Conservation (phyloP, 2,329 filamentous ascomycete genomes). For the Juglanconis sp. region DNA sequence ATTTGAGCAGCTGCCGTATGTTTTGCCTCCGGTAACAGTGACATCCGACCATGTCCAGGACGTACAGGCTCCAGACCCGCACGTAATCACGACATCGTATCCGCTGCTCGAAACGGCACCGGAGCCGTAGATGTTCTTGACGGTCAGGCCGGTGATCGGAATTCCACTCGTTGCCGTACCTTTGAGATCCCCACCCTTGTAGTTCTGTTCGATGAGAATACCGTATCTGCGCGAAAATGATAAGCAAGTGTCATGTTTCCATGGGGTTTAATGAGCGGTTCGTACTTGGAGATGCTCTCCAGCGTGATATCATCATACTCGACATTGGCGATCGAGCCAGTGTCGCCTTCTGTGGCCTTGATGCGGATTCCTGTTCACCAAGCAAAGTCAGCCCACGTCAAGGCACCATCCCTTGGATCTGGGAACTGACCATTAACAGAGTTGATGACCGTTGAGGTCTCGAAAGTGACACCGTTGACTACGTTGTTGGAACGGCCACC, state of each 20-base stretch:
- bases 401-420: background rate
- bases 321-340: slow-evolving; percentile 41
- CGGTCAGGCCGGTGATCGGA: slow-evolving; percentile 48
- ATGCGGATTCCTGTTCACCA: slow-evolving; percentile 33
- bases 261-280: background rate
- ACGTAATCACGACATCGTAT: slow-evolving; percentile 50
- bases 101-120: slow-evolving; percentile 32
- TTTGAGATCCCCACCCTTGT: slow-evolving; percentile 32
- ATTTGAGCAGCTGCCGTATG: slow-evolving; percentile 20
- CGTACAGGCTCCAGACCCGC: slow-evolving; percentile 46
- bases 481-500: slow-evolving; percentile 48
- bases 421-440: slow-evolving; percentile 44
- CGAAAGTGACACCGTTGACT: slow-evolving; percentile 49
- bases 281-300: slow-evolving; percentile 15
- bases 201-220: slow-evolving; percentile 41
- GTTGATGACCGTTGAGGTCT: slow-evolving; percentile 44
- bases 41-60: slow-evolving; percentile 52
- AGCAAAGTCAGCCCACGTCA: background rate
- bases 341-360: slow-evolving; percentile 46
- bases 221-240: slow-evolving; percentile 25
- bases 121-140: slow-evolving; percentile 41
- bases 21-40: slow-evolving; percentile 45
- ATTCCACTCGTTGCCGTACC: slow-evolving; percentile 44
- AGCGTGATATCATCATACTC: slow-evolving; percentile 14
- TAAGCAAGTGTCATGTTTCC: background rate